phyloP scores from a whole-genome alignment of 805 yeast species.

The Pichia nakasei region DNA sequence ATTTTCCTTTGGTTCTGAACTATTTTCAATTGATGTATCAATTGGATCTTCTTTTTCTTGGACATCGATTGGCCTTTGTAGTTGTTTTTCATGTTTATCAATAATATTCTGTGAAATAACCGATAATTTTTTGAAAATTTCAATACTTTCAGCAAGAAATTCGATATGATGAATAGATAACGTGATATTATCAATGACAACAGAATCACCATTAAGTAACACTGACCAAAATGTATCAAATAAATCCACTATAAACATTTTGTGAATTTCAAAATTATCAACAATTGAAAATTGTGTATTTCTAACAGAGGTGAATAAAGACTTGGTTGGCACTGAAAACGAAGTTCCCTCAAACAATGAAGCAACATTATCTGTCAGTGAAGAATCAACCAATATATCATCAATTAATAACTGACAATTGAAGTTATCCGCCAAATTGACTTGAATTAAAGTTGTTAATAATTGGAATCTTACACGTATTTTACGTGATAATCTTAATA shows the following conservation, averaged over 20 bases:
- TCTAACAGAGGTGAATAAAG: conserved; percentile 13
- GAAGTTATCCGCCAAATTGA: conserved; percentile 12
- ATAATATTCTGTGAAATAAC: conserved; percentile 2
- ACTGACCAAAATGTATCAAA: conserved; percentile 11
- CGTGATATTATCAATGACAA: conserved; percentile 6
- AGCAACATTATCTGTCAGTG: conserved; percentile 17
- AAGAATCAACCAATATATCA: conserved; percentile 21
- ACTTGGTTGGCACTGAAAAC: conserved; percentile 11
- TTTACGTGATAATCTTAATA: conserved; percentile 15
- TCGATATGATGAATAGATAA: conserved; percentile 8
- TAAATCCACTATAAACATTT: conserved; percentile 13
- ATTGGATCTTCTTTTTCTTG: not conserved
- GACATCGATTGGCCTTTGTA: not conserved
- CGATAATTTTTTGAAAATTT: conserved; percentile 11
- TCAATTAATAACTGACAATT: conserved; percentile 13
- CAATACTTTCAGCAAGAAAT: conserved; percentile 7
- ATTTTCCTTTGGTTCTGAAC: not conserved
- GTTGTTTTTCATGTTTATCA: not conserved
- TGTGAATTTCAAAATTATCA: conserved; percentile 8
- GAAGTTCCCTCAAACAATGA: conserved; percentile 16
- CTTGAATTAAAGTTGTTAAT: conserved; percentile 12
- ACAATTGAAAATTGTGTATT: conserved; percentile 16
- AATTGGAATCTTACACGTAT: conserved; percentile 20
- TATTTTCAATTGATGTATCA: not conserved
- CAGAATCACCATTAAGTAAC: conserved; percentile 5